A percentile compares a stretch with the other conserved stretches of the same genome.
These are phyloP conservation scores for Fomitopsis pinicola DNA, from an alignment of 1,284 basidiomycete genomes.

Conservation along the genomic window DNA sequence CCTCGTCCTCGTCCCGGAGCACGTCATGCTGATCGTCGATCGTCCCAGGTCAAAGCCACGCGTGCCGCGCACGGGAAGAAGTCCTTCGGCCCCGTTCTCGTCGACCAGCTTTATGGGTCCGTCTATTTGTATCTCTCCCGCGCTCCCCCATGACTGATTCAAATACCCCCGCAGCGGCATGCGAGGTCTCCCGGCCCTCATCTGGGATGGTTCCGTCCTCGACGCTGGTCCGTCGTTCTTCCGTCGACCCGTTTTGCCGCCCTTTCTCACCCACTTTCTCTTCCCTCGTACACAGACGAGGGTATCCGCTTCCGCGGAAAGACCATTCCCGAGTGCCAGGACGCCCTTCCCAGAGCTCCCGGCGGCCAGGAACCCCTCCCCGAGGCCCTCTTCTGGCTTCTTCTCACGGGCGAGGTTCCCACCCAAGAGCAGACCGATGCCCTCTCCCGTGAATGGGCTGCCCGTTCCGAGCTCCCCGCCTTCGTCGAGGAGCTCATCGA, in stretches of 20 bases:
- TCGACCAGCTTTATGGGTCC: slow-evolving; percentile 88
- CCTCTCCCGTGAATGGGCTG: slow-evolving; percentile 90
- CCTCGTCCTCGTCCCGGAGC: slow-evolving; percentile 4
- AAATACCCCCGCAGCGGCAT: slow-evolving; percentile 64
- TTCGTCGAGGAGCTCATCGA: slow-evolving; percentile 94
- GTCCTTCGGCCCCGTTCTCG: slow-evolving; percentile 83
- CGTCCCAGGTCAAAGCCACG: slow-evolving; percentile 71
- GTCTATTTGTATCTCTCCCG: background rate
- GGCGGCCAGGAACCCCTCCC: slow-evolving; percentile 90
- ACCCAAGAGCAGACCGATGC: slow-evolving; percentile 82
- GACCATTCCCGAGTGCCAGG: slow-evolving; percentile 89
- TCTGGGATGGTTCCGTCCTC: slow-evolving; percentile 96
- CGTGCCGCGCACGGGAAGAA: slow-evolving; percentile 86
- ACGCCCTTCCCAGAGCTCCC: slow-evolving; percentile 81
- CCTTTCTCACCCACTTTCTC: background rate
- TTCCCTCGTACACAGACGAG: slow-evolving; percentile 56
- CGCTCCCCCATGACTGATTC: slow-evolving; percentile 5
- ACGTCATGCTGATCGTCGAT: slow-evolving; percentile 3
- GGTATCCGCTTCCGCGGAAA: slow-evolving; percentile 95
- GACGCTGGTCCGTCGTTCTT: slow-evolving; percentile 63
- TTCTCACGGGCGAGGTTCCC: slow-evolving; percentile 91
- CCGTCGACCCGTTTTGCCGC: slow-evolving; percentile 4
- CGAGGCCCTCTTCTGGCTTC: slow-evolving; percentile 94
- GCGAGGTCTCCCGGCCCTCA: slow-evolving; percentile 83
- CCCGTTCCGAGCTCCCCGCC: slow-evolving; percentile 82